phyloP scores from a whole-genome alignment of 768 basidiomycete genomes.

The Kwoniella heveanensis region DNA sequence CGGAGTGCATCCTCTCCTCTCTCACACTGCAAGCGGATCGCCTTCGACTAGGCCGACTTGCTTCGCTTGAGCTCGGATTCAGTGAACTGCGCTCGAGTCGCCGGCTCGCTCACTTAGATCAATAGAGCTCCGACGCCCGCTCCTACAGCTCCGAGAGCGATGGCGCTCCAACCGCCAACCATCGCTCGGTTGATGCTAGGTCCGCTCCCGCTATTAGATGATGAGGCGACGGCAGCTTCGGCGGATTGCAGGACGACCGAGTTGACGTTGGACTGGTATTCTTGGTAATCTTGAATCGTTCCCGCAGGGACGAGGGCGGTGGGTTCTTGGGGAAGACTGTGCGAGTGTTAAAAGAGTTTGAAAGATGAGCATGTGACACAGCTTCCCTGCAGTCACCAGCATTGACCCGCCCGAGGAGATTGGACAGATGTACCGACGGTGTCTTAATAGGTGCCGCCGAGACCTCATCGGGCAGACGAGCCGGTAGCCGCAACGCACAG shows the following conservation, averaged over 20 bases:
- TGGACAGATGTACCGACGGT: no score
- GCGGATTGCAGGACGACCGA: constrained; percentile 37
- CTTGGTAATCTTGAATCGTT: constrained; percentile 41
- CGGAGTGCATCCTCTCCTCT: no score
- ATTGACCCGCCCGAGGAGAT: no score
- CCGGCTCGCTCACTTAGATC: constrained; percentile 12
- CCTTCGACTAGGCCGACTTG: no score
- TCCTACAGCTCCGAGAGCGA: constrained; percentile 24
- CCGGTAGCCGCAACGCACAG: no score
- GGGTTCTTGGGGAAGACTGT: constrained; percentile 36
- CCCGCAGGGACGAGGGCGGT: constrained; percentile 43
- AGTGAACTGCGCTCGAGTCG: no score
- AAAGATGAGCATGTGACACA: background rate
- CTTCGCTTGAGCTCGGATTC: no score
- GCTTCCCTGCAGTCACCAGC: no score
- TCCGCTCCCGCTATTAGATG: background rate
- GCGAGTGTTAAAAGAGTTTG: background rate
- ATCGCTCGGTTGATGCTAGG: constrained; percentile 7
- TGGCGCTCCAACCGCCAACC: constrained; percentile 18
- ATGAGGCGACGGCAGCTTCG: constrained; percentile 16
- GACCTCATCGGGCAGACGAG: no score
- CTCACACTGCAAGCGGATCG: no score
- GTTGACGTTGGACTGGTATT: constrained; percentile 44
- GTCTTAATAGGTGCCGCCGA: no score
- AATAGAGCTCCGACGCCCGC: constrained; percentile 18